Evolutionary conservation across 768 basidiomycete species (phyloP), one percentile per base, ranked within the genome.

Genomic region (Suillus discolor): DNA sequence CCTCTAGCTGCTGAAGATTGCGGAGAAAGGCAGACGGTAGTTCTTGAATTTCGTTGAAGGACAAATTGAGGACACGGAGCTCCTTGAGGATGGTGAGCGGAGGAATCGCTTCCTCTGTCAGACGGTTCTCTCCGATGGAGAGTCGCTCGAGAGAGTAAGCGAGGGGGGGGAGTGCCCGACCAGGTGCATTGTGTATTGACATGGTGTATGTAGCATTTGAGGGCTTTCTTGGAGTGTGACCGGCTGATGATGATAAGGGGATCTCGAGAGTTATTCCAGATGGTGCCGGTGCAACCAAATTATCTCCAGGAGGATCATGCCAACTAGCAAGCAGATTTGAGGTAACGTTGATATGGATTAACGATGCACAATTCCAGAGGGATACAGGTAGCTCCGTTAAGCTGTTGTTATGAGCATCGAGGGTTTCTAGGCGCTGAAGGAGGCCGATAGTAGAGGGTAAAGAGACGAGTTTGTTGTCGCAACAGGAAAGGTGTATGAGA

Each of bases 31-130:
- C 79, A 0, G 85, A 77, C 0, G 97, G 96, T 53, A 98, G 84
- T 71, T 96, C 93, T 76, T 91, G 90, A 53, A 99, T 91, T 63
- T 94, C 89, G 77, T 99, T 99, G 81, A 97, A 99, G 34, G 93
- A 94, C 23, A 99, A 81, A 70, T 99, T 99, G 65, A 99, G 85
- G 2, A 94, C 88, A 2, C 81, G 83, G 13, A 99, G 85, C 69
- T 92, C 88, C 66, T 87, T 86, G 71, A 98, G 82, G 47, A 92
- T 81, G 71, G 89, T 90, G 36, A 98, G 78, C 0, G 89, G 85
- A 23, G 87, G 87, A 36, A 97, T 84, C 12, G 85, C 83, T 51
- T 96, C 93, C 71, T 96, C 92, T 12, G 87, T 87, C 23, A 98
- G 81, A 38, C 82, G 83, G 77, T 99, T 99, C 81, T 99, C 96